These are phyloP conservation scores for Deinandra increscens DNA, from an alignment of 129 eudicot genomes.

Conservation along the genomic window DNA sequence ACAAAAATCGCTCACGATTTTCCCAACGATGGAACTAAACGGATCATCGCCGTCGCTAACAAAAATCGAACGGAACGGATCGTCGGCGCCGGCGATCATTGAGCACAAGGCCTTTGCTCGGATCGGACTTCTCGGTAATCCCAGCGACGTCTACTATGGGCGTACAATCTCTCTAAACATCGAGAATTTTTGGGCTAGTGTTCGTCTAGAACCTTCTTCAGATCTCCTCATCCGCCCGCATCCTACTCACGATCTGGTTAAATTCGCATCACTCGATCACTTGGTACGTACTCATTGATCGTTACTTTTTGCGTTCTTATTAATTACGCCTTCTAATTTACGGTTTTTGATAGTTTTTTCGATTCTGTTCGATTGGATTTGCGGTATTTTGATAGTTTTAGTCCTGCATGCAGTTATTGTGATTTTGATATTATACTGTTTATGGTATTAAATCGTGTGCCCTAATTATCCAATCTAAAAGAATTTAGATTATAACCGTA, in stretches of 20 bases:
- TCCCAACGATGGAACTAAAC: neutral
- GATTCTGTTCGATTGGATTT: neutral
- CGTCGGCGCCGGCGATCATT: slow-evolving; percentile 23
- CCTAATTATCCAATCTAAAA: neutral
- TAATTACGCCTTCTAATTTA: neutral
- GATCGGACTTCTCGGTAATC: slow-evolving; percentile 83
- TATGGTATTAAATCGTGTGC: neutral
- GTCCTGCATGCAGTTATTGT: slow-evolving; percentile 1
- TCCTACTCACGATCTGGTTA: slow-evolving; percentile 77
- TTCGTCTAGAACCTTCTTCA: slow-evolving; percentile 61
- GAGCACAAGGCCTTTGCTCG: slow-evolving; percentile 85
- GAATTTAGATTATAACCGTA: neutral
- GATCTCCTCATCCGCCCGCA: slow-evolving; percentile 72
- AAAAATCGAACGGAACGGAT: slow-evolving; percentile 11
- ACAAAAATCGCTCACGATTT: neutral
- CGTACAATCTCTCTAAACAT: slow-evolving; percentile 68
- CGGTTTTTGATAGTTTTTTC: neutral
- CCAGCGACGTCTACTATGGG: slow-evolving; percentile 86
- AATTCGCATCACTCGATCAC: slow-evolving; percentile 66
- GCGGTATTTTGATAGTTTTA: neutral
- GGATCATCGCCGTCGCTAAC: neutral
- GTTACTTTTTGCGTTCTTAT: slow-evolving; percentile 13
- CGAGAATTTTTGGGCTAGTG: slow-evolving; percentile 85
- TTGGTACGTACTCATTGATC: slow-evolving; percentile 38
- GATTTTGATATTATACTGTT: neutral